Base-by-base conservation (phyloP, 2,329 filamentous ascomycete genomes). In the Ophiostoma sp. region DNA sequence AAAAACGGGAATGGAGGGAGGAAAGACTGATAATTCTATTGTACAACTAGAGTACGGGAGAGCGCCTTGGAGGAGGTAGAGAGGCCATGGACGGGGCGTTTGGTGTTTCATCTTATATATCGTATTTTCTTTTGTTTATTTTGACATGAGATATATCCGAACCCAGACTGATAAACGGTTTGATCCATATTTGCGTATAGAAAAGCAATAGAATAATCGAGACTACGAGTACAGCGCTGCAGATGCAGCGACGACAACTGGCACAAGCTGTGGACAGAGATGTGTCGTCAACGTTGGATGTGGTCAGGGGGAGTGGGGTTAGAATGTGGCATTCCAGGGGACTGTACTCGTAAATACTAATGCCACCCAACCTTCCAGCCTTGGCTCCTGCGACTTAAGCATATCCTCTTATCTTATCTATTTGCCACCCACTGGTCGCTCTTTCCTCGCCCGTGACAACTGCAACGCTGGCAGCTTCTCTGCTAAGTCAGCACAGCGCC, bases 381-480 rank as follows among this genome's bases (percentile, higher is more conserved):
- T 27, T 40, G 58, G 11, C 58, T 41, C 38, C 36, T n/a, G 58
- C 58, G 5, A 41, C n/a, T 62, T 62, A 27, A 27, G 27, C 27
- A 27, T 63, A 18, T 4, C 16, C 38, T 42, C 38, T 42, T 44
- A 44, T 63, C 60, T 63, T 63, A 63, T 63, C 60, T 18, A 18
- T 16, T 18, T 11, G 40, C 40, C 12, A 11, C 6, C 40, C 38
- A 63, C 18, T 63, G 60, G 60, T 16, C 27, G 16, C 5, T n/a
- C 18, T 55, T 36, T 18, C 49, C 27, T 55, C 27, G 65, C 67
- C 68, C 69, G 69, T 69, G 69, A 68, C 70, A 72, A 71, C 58
- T 71, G 70, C 70, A 71, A 70, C 70, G 68, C 70, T 71, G 70
- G 70, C 70, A 71, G 70, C 69, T 68, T 69, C 65, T 67, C 27